These are phyloP conservation scores for Leishmania amazonensis DNA, from an alignment of 208 protist species.

Conservation along the genomic window DNA sequence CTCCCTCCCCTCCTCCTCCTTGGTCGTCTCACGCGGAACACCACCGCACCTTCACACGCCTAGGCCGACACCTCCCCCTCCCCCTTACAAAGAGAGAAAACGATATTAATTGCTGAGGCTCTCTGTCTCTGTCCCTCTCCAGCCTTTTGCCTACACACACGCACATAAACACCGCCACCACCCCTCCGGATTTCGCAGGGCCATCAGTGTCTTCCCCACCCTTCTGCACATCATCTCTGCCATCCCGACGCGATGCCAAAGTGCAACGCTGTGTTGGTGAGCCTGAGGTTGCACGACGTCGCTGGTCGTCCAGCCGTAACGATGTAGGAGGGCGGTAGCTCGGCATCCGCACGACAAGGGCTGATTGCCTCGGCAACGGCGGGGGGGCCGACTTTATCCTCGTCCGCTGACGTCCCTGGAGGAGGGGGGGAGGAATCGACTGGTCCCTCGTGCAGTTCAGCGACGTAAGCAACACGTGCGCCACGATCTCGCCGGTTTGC, in stretches of 20 bases:
- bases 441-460: slow-evolving; percentile 21
- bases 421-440: slow-evolving; percentile 19
- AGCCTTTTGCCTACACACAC: not conserved
- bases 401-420: slow-evolving; percentile 14
- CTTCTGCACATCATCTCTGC: not conserved
- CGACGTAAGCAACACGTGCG: slow-evolving; percentile 17
- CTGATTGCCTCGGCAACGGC: slow-evolving; percentile 26
- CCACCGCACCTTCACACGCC: not conserved
- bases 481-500: slow-evolving; percentile 25
- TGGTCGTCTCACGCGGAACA: not conserved
- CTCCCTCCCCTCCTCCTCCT: no score
- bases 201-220: not conserved
- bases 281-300: slow-evolving; percentile 27
- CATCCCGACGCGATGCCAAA: slow-evolving; percentile 14
- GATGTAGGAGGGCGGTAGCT: slow-evolving; percentile 30
- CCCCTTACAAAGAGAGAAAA: not conserved
- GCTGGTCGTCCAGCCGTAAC: slow-evolving; percentile 16
- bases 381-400: slow-evolving; percentile 30
- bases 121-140: not conserved
- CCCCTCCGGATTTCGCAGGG: not conserved
- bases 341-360: slow-evolving; percentile 22
- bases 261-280: slow-evolving; percentile 17
- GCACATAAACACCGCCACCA: not conserved
- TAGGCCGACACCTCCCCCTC: not conserved
- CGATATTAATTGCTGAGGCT: no score